phyloP scores from a whole-genome alignment of 2,329 filamentous ascomycete species.

The Penicillium carneum region DNA sequence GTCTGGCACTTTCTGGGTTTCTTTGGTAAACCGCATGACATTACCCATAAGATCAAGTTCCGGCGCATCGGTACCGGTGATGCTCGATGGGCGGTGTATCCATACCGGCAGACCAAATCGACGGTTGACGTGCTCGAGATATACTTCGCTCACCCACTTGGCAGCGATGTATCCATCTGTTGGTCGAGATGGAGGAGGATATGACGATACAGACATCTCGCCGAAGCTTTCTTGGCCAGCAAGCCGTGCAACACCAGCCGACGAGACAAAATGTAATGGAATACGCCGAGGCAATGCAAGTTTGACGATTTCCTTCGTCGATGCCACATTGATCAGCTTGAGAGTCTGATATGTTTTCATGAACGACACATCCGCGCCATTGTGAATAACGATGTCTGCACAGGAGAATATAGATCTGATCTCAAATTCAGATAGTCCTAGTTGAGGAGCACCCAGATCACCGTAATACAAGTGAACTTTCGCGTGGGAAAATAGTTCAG shows the following conservation, averaged over 20 bases:
- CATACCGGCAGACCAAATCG: constrained; percentile 33
- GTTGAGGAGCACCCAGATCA: constrained; percentile 21
- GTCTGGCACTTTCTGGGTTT: constrained; percentile 28
- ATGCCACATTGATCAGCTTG: constrained; percentile 37
- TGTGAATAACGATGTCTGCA: constrained; percentile 38
- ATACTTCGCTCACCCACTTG: constrained; percentile 53
- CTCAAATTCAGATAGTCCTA: constrained; percentile 28
- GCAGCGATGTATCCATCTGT: constrained; percentile 47
- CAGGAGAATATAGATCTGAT: constrained; percentile 25
- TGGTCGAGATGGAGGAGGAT: constrained; percentile 39
- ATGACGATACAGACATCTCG: constrained; percentile 24
- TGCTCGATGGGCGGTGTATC: constrained; percentile 44
- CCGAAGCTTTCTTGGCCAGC: constrained; percentile 24
- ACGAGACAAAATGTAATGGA: constrained; percentile 45
- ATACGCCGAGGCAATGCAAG: constrained; percentile 33
- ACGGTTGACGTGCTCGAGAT: constrained; percentile 42
- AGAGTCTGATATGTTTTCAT: constrained; percentile 42
- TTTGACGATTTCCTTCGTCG: constrained; percentile 38
- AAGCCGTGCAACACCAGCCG: constrained; percentile 32
- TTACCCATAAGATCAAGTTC: constrained; percentile 35
- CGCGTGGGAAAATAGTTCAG: constrained; percentile 22
- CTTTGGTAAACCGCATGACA: constrained; percentile 29
- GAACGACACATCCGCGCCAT: constrained; percentile 40
- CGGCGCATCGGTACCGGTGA: constrained; percentile 29
- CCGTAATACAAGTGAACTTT: constrained; percentile 28